These are phyloP conservation scores for Tardiomyces depauwii DNA, from an alignment of 1,139 yeast species.

Conservation along the genomic window DNA sequence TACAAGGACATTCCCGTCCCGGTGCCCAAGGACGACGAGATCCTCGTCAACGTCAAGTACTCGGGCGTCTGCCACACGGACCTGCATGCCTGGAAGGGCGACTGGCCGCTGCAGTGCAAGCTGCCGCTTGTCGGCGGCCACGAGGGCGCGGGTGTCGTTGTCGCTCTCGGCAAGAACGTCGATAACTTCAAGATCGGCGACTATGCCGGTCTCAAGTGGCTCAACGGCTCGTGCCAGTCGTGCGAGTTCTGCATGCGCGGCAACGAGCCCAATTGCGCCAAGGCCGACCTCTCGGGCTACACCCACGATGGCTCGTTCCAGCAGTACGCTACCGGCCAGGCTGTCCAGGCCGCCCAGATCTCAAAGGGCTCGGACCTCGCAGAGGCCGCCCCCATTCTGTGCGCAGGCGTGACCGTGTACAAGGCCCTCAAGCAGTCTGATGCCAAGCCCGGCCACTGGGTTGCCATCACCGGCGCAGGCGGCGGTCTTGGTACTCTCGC, in stretches of 20 bases:
- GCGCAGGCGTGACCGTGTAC: slow-evolving; percentile 82
- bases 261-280: slow-evolving; percentile 58
- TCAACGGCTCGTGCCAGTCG: slow-evolving; percentile 60
- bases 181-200: slow-evolving; percentile 66
- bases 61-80: slow-evolving; percentile 32
- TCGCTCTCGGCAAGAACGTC: slow-evolving; percentile 58
- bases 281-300: slow-evolving; percentile 64
- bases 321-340: slow-evolving; percentile 78
- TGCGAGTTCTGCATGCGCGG: slow-evolving; percentile 66
- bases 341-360: slow-evolving; percentile 72
- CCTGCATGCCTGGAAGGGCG: slow-evolving; percentile 63
- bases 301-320: slow-evolving; percentile 79
- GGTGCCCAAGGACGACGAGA: slow-evolving; percentile 41
- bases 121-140: slow-evolving; percentile 72
- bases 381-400: slow-evolving; percentile 58
- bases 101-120: slow-evolving; percentile 56
- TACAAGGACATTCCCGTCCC: slow-evolving; percentile 59
- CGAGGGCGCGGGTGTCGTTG: slow-evolving; percentile 82
- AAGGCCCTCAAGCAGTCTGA: slow-evolving; percentile 68
- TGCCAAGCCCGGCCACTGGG: slow-evolving; percentile 64
- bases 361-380: slow-evolving; percentile 65
- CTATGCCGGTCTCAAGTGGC: slow-evolving; percentile 61
- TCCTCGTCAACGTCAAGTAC: slow-evolving; percentile 44
- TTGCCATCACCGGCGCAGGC: slow-evolving; percentile 71
- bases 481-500: slow-evolving; percentile 81